Evolutionary conservation across 1,284 basidiomycete genomes (phyloP).

Genomic region (Pseudozyma sp.): DNA sequence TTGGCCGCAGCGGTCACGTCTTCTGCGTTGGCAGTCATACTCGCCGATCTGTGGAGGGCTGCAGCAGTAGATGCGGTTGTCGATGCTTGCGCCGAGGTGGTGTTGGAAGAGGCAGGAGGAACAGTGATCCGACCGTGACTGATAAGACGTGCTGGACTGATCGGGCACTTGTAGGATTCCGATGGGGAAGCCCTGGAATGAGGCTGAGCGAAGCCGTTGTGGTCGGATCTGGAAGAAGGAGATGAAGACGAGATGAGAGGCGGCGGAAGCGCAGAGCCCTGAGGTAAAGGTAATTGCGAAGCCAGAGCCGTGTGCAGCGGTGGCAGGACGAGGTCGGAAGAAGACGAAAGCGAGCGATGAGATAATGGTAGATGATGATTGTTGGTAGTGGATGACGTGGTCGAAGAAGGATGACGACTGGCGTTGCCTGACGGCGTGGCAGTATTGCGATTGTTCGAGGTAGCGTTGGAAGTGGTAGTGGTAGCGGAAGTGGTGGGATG

Average conservation of each 20-base stretch:
- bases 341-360: constrained; percentile 13
- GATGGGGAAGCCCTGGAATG: constrained; percentile 1
- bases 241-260: constrained; percentile 11
- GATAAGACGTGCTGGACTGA: constrained; percentile 6
- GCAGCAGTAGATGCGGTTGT: background rate
- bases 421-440: background rate
- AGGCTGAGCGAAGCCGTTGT: constrained; percentile 5
- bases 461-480: background rate
- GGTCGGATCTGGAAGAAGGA: background rate
- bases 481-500: constrained; percentile 14
- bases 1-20: constrained; percentile 2
- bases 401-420: background rate
- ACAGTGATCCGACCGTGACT: constrained; percentile 17
- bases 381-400: constrained; percentile 4
- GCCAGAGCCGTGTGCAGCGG: constrained; percentile 32
- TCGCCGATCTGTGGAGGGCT: constrained; percentile 5
- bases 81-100: no score
- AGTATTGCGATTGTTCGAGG: background rate
- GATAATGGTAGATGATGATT: background rate
- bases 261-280: constrained; percentile 25
- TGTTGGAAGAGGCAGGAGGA: background rate
- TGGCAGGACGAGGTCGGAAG: constrained; percentile 34
- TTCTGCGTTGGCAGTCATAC: constrained; percentile 23
- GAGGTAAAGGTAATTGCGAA: constrained; percentile 7
- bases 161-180: background rate